A percentile compares a stretch with the other conserved stretches of the same genome.
phyloP scores from a whole-genome alignment of 345 rosid species.

The Punica granatum region DNA sequence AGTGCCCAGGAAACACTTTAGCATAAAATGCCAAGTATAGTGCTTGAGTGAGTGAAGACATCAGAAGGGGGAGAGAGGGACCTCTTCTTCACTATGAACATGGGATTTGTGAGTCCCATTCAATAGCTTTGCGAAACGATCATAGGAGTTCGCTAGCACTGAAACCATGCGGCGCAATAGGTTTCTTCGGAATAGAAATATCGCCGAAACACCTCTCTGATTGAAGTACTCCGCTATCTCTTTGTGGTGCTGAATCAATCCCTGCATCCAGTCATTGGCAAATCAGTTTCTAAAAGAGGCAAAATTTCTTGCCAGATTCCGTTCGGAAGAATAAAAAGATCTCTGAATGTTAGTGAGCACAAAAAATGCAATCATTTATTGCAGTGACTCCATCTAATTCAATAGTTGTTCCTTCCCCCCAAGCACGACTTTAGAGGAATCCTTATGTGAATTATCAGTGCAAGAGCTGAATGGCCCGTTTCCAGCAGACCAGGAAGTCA shows the following conservation, averaged over 20 bases:
- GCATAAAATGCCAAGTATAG: not conserved
- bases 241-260: slow-evolving; percentile 60
- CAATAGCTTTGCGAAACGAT: slow-evolving; percentile 71
- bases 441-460: not conserved
- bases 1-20: slow-evolving; percentile 11
- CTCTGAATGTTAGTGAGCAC: not conserved
- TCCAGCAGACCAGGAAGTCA: not conserved
- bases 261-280: slow-evolving; percentile 35
- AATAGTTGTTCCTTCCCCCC: not conserved
- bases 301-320: not conserved
- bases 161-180: slow-evolving; percentile 83
- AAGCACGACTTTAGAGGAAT: not conserved
- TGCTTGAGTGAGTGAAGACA: not conserved
- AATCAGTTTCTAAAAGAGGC: not conserved
- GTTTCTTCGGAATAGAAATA: slow-evolving; percentile 76
- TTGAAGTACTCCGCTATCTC: slow-evolving; percentile 74
- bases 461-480: not conserved
- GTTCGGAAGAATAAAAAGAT: not conserved
- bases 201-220: slow-evolving; percentile 62
- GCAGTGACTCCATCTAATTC: not conserved
- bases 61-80: slow-evolving; percentile 11
- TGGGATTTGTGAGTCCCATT: slow-evolving; percentile 97
- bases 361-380: not conserved
- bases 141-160: slow-evolving; percentile 74
- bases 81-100: slow-evolving; percentile 93